Evolutionary conservation across 257 asterid genomes (phyloP).

Genomic region (Leptodermis oblonga): DNA sequence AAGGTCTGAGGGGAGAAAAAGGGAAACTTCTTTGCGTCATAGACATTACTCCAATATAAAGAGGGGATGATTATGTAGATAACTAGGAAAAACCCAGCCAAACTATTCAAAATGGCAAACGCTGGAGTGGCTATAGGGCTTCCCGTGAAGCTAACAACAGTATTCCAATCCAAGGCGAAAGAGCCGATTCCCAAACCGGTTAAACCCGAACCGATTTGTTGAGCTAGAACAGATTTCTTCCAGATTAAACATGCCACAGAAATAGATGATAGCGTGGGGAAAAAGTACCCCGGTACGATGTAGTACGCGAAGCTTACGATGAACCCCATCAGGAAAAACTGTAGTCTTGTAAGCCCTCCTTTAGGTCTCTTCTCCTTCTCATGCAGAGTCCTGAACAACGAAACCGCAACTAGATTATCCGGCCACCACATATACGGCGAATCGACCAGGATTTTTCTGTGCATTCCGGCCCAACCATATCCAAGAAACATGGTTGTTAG

Average conservation of each 20-base stretch:
- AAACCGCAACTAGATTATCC: conserved; percentile 43
- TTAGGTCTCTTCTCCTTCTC: conserved; percentile 46
- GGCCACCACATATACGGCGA: conserved; percentile 93
- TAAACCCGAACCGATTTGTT: conserved; percentile 26
- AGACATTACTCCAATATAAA: conserved; percentile 39
- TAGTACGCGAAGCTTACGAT: conserved; percentile 58
- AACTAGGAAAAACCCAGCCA: conserved; percentile 15
- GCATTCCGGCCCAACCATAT: conserved; percentile 78
- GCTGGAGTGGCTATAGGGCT: conserved; percentile 16
- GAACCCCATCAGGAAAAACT: conserved; percentile 46
- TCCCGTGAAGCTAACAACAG: conserved; percentile 13
- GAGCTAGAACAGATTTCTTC: conserved; percentile 22
- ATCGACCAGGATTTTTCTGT: conserved; percentile 48
- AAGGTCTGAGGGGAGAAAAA: conserved; percentile 42
- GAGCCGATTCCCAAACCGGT: conserved; percentile 27
- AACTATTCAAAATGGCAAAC: conserved; percentile 10
- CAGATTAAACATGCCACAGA: conserved; percentile 24
- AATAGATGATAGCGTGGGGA: conserved; percentile 19
- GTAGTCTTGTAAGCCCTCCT: conserved; percentile 53
- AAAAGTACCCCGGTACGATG: conserved; percentile 19
- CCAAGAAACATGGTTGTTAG: conserved; percentile 70
- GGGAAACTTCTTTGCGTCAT: conserved; percentile 49
- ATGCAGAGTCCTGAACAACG: conserved; percentile 70
- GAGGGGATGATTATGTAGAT: conserved; percentile 37
- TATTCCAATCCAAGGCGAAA: conserved; percentile 23